phyloP scores from a whole-genome alignment of 805 yeast genomes.

The Saccharomyces cerevisiae region DNA sequence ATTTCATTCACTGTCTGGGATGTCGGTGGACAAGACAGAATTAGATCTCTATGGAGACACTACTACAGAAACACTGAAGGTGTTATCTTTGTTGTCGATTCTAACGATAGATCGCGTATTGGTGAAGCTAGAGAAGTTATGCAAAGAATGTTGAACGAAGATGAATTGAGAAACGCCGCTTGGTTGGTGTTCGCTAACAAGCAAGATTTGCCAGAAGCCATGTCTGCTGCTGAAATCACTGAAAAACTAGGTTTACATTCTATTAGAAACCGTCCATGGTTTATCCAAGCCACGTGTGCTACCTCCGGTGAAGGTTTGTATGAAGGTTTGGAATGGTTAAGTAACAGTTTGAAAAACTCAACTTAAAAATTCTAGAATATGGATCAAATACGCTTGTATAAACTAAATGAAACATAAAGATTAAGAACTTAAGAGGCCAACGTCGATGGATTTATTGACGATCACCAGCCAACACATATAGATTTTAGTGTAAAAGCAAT shows the following conservation, averaged over 20 bases:
- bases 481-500: not conserved
- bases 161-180: conserved; percentile 93
- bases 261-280: conserved; percentile 98
- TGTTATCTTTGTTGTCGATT: conserved; percentile 94
- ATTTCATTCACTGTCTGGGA: conserved; percentile 97
- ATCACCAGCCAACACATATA: not conserved
- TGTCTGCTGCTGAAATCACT: conserved; percentile 97
- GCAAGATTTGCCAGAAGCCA: conserved; percentile 98
- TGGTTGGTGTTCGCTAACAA: conserved; percentile 95
- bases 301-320: conserved; percentile 98
- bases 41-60: conserved; percentile 98
- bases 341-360: conserved; percentile 78
- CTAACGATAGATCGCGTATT: conserved; percentile 96
- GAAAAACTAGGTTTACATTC: conserved; percentile 95
- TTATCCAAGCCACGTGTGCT: conserved; percentile 97
- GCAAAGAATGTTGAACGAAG: conserved; percentile 97
- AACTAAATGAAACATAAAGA: not conserved
- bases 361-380: conserved; percentile 23
- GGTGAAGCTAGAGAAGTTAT: conserved; percentile 96
- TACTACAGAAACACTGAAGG: conserved; percentile 98
- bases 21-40: conserved; percentile 99
- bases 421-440: not conserved
- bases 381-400: not conserved
- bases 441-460: not conserved
- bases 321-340: conserved; percentile 96